Base-by-base conservation (phyloP, 2,329 filamentous ascomycete species). In the Mycocentrospora acerina region DNA sequence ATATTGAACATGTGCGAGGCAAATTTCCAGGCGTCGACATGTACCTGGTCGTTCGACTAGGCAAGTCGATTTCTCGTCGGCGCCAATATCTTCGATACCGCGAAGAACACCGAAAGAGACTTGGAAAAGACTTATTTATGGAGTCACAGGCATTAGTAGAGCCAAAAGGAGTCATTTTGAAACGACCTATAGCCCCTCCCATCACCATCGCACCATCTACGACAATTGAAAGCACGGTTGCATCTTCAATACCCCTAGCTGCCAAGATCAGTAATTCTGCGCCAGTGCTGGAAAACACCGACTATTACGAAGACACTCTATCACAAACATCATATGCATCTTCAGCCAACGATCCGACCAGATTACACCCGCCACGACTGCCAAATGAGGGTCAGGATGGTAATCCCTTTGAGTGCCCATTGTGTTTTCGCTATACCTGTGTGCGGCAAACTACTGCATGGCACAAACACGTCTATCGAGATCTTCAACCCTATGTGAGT, bases 61-160 rank as follows among this genome's bases (percentile, higher is more conserved):
- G 59, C 7, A 57, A 53, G 34, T 51, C 55, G 1, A 61, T 64
- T 12, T 58, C 62, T 8, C 44, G 48, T 24, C 45, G 58, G 18
- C 46, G 63, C 14, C 60, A 64, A 38, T 57, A 60, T 19, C 44
- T 67, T 3, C 46, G 48, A 7, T 66, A 66, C 35, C 44, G 62
- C 9, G 34, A 60, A 24, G 43, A 54, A 7, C 61, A 66, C 29
- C 54, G 54, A 26, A 39, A 49, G 9, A 61, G 58, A 40, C 40
- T 63, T 15, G 35, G 27, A 4, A 29, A 46, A 30, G 51, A 33
- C 8, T 29, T 51, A 9, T 26, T 44, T 19, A n/a, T 13, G 18
- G 13, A 4, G 4, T 11, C 14, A 14, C 15, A 16, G 25, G 5
- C 12, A 18, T 19, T n/a, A 26, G 8, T 12, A 11, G 24, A 18